Evolutionary conservation across 23 red algal species (phyloP).

Genomic region (Chondrus crispus): DNA sequence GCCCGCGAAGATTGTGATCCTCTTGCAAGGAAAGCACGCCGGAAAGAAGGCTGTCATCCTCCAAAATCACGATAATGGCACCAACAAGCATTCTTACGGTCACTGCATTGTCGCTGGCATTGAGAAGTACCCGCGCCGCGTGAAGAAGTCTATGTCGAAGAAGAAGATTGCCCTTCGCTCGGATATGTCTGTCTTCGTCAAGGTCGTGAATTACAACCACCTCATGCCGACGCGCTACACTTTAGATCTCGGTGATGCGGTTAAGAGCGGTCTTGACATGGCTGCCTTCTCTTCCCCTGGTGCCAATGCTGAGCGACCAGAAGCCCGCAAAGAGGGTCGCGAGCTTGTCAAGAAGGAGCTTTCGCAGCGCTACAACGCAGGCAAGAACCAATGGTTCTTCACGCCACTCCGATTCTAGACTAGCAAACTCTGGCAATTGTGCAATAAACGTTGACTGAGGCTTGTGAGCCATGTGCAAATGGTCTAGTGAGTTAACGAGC

Average conservation of each 20-base stretch:
- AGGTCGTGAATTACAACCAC: constrained; percentile 97
- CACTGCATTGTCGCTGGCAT: constrained; percentile 91
- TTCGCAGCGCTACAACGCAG: constrained; percentile 78
- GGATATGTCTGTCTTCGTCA: constrained; percentile 77
- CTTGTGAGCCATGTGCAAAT: too few relatives aligned
- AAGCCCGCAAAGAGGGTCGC: constrained; percentile 50
- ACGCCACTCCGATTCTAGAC: constrained; percentile 86
- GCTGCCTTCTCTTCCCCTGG: constrained; percentile 59
- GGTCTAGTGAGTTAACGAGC: too few relatives aligned
- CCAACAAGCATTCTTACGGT: constrained; percentile 75
- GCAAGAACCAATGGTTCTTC: constrained; percentile 98
- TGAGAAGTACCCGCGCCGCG: constrained; percentile 77
- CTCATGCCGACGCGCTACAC: constrained; percentile 96
- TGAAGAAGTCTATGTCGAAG: constrained; percentile 87
- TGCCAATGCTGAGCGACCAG: constrained; percentile 47
- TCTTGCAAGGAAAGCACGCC: constrained; percentile 81
- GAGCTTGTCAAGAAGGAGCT: constrained; percentile 72
- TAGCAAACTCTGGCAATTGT: too few relatives aligned
- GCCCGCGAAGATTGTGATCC: constrained; percentile 88
- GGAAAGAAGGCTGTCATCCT: constrained; percentile 97
- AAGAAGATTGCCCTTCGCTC: constrained; percentile 77
- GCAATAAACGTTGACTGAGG: too few relatives aligned
- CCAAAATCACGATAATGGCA: constrained; percentile 84
- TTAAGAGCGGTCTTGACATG: constrained; percentile 61
- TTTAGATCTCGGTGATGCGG: constrained; percentile 72